Evolutionary conservation across 371 early-diverging fungal species (phyloP), one percentile per base, ranked within the genome.

Genomic region (Mucor lusitanicus): DNA sequence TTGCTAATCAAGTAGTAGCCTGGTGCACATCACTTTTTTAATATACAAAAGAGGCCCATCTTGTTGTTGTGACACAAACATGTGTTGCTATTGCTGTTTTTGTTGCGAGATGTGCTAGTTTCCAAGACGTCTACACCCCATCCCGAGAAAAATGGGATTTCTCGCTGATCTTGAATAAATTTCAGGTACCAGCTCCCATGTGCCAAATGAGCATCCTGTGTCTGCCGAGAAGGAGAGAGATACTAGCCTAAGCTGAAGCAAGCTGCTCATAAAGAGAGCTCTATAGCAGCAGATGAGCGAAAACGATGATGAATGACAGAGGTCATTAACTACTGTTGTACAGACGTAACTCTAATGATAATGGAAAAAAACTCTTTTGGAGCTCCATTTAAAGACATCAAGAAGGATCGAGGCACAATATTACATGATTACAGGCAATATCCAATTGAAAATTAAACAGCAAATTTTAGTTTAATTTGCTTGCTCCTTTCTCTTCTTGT

Each of bases 381-480:
- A 40, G 61, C 61, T 61, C 61, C 61, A 61, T 61, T 61, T 46
- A 8, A 61, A 61, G 37, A 27, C n/a, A 21, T n/a, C 19, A 15
- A 27, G 11, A 37, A 61, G 61, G 61, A 61, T 61, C 61, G 61
- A 61, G 61, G 61, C 55, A 55, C 55, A 30, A 55, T 12, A 19
- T 44, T 50, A 50, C 21, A n/a, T 21, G n/a, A 46, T 48, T 23
- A 23, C 50, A 50, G 23, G 50, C 3, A 12, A 46, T 25, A 50
- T 50, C 50, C 50, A 50, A 50, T 50, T 9, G 48, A 48, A 48
- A 21, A 48, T 48, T 21, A 48, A 48, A 48, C 25, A 23, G 25
- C 25, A 50, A 50, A 50, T 50, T 55, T 55, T 55, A 17, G 35
- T 53, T 21, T 53, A 21, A 19, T 53, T 19, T 32, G 48, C 21